Conservation (phyloP, 257 asterid genomes). For the Craterostigma plantagineum region DNA sequence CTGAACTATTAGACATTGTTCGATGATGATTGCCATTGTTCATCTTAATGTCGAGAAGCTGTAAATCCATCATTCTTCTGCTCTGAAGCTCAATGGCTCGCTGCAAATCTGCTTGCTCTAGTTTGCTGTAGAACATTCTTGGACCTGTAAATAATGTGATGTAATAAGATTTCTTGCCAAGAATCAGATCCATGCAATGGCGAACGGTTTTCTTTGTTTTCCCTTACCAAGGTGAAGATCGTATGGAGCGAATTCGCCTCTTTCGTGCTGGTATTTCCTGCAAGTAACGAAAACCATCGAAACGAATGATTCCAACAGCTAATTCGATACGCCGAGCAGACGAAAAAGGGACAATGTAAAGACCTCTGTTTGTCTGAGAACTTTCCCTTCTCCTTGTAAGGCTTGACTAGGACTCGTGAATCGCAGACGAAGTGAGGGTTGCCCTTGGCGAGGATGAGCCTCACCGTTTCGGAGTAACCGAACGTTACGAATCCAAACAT, state of each 20-base stretch:
- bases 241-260: conserved; percentile 41
- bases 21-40: conserved; percentile 28
- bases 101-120: conserved; percentile 30
- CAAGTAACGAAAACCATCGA: neutral
- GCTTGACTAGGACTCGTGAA: conserved; percentile 89
- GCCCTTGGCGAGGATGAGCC: conserved; percentile 42
- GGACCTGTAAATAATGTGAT: conserved; percentile 13
- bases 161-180: no score
- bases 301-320: neutral
- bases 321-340: no score
- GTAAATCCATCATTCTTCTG: conserved; percentile 37
- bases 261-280: conserved; percentile 49
- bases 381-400: conserved; percentile 67
- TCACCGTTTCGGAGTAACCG: conserved; percentile 53
- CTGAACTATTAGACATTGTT: conserved; percentile 23
- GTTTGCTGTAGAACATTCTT: conserved; percentile 39
- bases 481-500: conserved; percentile 89
- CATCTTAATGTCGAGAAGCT: conserved; percentile 48
- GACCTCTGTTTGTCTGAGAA: conserved; percentile 17
- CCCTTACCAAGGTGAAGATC: conserved; percentile 42
- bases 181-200: no score
- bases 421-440: conserved; percentile 83
- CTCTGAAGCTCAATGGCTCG: conserved; percentile 53
- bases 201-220: no score
- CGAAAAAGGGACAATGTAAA: neutral